These are phyloP conservation scores for Globisporangium acanthophoron DNA, from an alignment of 352 stramenopile species.

Conservation along the genomic window DNA sequence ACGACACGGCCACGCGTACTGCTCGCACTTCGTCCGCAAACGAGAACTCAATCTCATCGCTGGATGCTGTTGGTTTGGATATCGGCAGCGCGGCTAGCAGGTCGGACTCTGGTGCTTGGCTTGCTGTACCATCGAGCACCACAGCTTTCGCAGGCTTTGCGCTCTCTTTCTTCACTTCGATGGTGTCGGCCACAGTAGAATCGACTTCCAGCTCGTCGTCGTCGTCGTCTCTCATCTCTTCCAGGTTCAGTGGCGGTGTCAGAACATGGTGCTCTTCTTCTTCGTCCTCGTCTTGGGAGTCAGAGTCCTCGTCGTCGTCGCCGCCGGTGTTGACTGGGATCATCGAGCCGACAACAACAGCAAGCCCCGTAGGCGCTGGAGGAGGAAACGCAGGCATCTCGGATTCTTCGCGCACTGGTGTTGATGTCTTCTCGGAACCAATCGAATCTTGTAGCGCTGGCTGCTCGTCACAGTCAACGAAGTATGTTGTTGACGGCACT, in stretches of 20 bases:
- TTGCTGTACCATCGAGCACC: not conserved
- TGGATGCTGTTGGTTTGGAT: slow-evolving; percentile 1
- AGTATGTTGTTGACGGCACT: not conserved
- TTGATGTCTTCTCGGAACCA: not conserved
- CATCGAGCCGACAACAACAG: slow-evolving; percentile 13
- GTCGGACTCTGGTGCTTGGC: not conserved
- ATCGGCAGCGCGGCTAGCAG: slow-evolving; percentile 5
- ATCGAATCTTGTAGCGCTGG: not conserved
- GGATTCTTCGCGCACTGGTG: not conserved
- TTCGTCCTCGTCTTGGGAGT: slow-evolving; percentile 31
- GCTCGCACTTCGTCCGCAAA: slow-evolving; percentile 30
- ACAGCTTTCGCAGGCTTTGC: not conserved
- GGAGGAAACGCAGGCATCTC: slow-evolving; percentile 3
- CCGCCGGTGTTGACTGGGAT: slow-evolving; percentile 6
- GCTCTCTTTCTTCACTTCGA: slow-evolving; percentile 8
- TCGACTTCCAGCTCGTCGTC: slow-evolving; percentile 52
- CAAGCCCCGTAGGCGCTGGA: slow-evolving; percentile 3
- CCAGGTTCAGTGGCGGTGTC: slow-evolving; percentile 15
- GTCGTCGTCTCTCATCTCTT: slow-evolving; percentile 18
- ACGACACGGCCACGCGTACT: slow-evolving; percentile 21
- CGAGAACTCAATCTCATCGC: slow-evolving; percentile 14
- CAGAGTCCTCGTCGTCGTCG: slow-evolving; percentile 8
- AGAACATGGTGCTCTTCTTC: slow-evolving; percentile 4
- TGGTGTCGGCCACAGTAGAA: slow-evolving; percentile 21
- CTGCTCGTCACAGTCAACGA: not conserved